Evolutionary conservation across 768 basidiomycete species (phyloP).

Genomic region (Boletus speciosus): DNA sequence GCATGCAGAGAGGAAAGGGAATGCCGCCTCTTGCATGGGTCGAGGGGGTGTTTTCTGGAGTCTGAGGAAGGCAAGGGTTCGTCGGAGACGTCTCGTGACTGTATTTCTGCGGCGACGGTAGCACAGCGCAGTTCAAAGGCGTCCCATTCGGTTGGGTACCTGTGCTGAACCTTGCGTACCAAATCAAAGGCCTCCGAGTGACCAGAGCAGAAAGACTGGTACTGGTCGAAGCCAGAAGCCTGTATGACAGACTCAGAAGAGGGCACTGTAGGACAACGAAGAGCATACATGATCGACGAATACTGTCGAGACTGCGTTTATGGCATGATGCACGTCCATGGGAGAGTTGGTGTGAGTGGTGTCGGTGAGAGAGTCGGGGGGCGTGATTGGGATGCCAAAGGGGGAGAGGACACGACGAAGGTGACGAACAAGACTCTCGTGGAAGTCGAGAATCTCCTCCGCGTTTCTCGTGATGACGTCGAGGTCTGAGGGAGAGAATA

Average conservation of each 20-base stretch:
- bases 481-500: constrained; percentile 59
- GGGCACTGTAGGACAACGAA: not conserved
- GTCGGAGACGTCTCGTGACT: constrained; percentile 9
- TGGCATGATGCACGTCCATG: constrained; percentile 39
- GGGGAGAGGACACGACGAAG: constrained; percentile 48
- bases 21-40: constrained; percentile 39
- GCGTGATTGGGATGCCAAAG: constrained; percentile 46
- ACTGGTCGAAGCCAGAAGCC: constrained; percentile 73
- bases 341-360: constrained; percentile 17
- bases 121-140: constrained; percentile 80
- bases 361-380: constrained; percentile 17
- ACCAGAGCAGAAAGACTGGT: constrained; percentile 83
- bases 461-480: constrained; percentile 64
- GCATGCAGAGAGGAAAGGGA: constrained; percentile 54
- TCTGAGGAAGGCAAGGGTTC: constrained; percentile 3
- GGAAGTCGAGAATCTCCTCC: constrained; percentile 61
- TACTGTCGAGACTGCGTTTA: constrained; percentile 45
- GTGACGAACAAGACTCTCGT: constrained; percentile 61
- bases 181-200: constrained; percentile 80
- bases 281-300: constrained; percentile 54
- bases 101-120: constrained; percentile 42
- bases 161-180: constrained; percentile 61
- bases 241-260: constrained; percentile 29
- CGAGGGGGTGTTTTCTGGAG: constrained; percentile 10
- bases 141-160: constrained; percentile 73